Evolutionary conservation across 768 basidiomycete genomes (phyloP), one percentile per base, ranked within the genome.

Genomic region (Amanita phalloides): DNA sequence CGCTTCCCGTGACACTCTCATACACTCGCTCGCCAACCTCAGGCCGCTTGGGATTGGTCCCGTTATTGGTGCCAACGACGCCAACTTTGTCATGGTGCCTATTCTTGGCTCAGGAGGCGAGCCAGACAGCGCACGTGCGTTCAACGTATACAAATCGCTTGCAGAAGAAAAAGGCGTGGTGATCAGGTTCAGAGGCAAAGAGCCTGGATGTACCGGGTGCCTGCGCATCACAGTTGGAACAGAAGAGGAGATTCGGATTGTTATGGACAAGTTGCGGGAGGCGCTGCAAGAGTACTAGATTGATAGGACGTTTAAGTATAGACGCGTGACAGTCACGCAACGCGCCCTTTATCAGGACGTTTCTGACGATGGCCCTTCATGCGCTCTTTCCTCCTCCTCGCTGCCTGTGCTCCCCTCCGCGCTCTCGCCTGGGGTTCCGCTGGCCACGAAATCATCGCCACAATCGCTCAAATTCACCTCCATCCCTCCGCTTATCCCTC

Each of bases 381-480:
- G 48, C 48, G 36, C 28, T 25, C 25, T 9, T 14, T 28, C 37
- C 7, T 37, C 51, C 43, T 38, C 30, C 43, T 52, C 26, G 41
- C 49, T 4, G 25, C 10, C 39, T 32, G 25, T 8, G 45, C 21
- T n/a, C 46, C 53, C 5, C 14, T 14, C n/a, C 20, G 23, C 37
- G 63, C 57, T 26, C 54, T 61, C 51, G 72, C 62, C 39, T 74
- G 73, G 73, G 73, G 72, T 42, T 70, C 71, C 48, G 72, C 68
- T 55, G 91, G 94, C 3, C 94, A 97, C 59, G 88, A 96, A 70
- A 84, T 96, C 30, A 80, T 91, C 4, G 94, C 93, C 1, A 95
- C 93, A 3, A 87, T 98, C 52, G 95, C 95, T 1, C 87, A 97
- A 63, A 90, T 94, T 54, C 81, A 96, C 63, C 77, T 97, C 2